Evolutionary conservation across 805 yeast species (phyloP), one percentile per base, ranked within the genome.

Genomic region (Cyberlindnera euphorbiiphila): DNA sequence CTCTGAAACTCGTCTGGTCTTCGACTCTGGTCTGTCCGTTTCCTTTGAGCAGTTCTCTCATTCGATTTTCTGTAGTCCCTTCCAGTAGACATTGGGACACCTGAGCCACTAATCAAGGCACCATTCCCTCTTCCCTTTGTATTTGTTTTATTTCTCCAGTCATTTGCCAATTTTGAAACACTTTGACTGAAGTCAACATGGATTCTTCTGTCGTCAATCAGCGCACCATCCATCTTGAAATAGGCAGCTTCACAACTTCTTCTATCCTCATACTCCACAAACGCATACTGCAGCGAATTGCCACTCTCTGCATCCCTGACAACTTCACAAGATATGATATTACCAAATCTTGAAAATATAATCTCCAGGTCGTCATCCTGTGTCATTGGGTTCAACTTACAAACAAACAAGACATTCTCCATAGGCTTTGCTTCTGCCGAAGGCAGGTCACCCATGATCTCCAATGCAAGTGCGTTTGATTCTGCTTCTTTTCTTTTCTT

Each of bases 151-250:
- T 26, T 30, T 32, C 55, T 46, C 64, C 63, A 58, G 1, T 34
- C 37, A 13, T 45, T 43, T 11, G 53, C 46, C 28, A 62, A 26
- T 31, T 47, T 52, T 10, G 60, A 42, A 9, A 70, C 68, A 54
- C 78, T 70, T 52, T 81, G 88, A 42, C 81, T 71, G 62, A 81
- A 81, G 54, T 81, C 87, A 29, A 81, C 83, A 42, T 76, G 76
- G 16, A 81, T 71, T 37, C 82, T 63, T 28, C 72, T 54, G 39
- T 81, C 87, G 52, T 81, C 88, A 25, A 81, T 76, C 30, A 79
- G 50, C 4, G 75, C 81, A 12, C 71, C 72, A 27, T 78, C 76
- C 77, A 81, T 74, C 50, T 74, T 75, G 38, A 64, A 56, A 51
- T 77, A 81, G 0, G 87, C 87, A n/a, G 50, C 45, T 44, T 81